Base-by-base conservation (phyloP, 768 basidiomycete genomes). In the Russula vinacea region DNA sequence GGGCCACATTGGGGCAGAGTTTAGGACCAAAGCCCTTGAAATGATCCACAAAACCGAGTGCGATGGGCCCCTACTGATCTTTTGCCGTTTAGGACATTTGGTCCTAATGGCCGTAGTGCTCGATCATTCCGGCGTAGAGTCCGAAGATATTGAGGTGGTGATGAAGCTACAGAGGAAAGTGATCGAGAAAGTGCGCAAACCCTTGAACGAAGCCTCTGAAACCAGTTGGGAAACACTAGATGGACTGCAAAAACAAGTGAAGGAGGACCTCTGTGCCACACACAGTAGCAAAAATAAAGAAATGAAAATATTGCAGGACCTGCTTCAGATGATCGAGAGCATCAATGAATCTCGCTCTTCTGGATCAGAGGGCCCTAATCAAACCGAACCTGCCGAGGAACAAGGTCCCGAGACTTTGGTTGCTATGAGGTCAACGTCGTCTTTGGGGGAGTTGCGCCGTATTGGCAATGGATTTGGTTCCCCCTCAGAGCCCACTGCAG, bases 11-110 rank as follows among this genome's bases (percentile, higher is more conserved):
- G 62, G 49, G 5, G 32, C 39, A 16, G 56, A 58, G 22, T 58
- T 58, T 39, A 58, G 32, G 39, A 11, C 16, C 22, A 63, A 52
- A n/a, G 62, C 62, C 5, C 29, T 19, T 29, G 56, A 52, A 26
- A 42, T 35, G 40, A 35, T 62, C 29, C 29, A 24, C 39, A 9
- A 16, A 13, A 49, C 62, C 6, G 29, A 26, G 32, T 40, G 40
- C 22, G 62, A 63, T n/a, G 62, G 62, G 17, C 47, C 56, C 6
- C 49, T 63, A 11, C 50, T 63, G 62, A 63, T 58, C 56, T 58
- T 63, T 29, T 51, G 39, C 56, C 44, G 42, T 22, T 50, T 63
- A 3, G 56, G 49, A 33, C 40, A 51, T 29, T 35, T 63, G 50
- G 56, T 29, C 1, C 19, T 24, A 6, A 52, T 40, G n/a, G 62